phyloP scores from a whole-genome alignment of 768 basidiomycete species.

The Rhizopogon vinicolor region DNA sequence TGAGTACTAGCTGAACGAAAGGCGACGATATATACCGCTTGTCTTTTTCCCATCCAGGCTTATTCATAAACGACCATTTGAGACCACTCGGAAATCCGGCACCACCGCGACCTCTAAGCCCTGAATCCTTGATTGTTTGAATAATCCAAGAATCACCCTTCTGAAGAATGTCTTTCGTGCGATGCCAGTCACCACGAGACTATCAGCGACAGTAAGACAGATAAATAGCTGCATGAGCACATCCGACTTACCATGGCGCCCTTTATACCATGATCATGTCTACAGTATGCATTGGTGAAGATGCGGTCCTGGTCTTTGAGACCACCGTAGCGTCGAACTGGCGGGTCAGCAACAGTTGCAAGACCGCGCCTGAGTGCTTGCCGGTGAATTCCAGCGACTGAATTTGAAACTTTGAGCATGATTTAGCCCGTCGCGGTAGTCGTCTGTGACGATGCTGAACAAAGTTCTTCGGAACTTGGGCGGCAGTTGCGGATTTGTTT shows the following conservation, averaged over 20 bases:
- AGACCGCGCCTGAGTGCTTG: slow-evolving; percentile 27
- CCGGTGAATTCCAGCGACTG: slow-evolving; percentile 17
- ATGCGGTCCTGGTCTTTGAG: slow-evolving; percentile 93
- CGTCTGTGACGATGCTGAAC: slow-evolving; percentile 4
- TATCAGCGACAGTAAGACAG: slow-evolving; percentile 22
- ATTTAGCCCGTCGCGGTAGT: slow-evolving; percentile 11
- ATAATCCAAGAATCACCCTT: slow-evolving; percentile 99
- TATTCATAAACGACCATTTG: slow-evolving; percentile 99
- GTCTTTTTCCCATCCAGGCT: slow-evolving; percentile 97
- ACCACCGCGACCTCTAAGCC: slow-evolving; percentile 91
- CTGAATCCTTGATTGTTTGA: slow-evolving; percentile 92
- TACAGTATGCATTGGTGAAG: slow-evolving; percentile 86
- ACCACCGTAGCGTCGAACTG: slow-evolving; percentile 88
- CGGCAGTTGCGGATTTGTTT: not conserved
- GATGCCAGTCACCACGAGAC: slow-evolving; percentile 97
- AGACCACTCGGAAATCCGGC: slow-evolving; percentile 96
- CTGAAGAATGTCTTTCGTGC: slow-evolving; percentile 90
- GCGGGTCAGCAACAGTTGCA: slow-evolving; percentile 80
- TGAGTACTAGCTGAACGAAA: not conserved
- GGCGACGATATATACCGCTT: slow-evolving; percentile 46
- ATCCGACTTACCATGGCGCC: slow-evolving; percentile 69
- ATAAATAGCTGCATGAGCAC: not conserved
- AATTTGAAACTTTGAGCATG: slow-evolving; percentile 25
- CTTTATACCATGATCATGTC: slow-evolving; percentile 90
- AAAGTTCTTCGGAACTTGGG: not conserved